These are phyloP conservation scores for Serendipita vermifera DNA, from an alignment of 768 basidiomycete genomes.

Conservation along the genomic window DNA sequence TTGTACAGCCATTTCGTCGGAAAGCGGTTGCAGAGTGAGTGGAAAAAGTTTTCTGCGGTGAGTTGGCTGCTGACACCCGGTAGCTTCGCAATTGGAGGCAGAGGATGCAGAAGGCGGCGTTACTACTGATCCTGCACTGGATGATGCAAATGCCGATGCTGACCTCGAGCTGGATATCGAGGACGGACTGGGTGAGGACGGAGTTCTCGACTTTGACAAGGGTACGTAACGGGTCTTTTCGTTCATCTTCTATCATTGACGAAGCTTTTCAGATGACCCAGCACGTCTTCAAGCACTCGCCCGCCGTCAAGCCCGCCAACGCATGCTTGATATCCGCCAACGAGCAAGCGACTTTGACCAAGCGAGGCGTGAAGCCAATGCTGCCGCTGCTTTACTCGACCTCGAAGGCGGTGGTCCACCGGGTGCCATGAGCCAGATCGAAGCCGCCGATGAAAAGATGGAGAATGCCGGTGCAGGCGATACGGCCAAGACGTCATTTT, in stretches of 20 bases:
- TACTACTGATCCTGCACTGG: neutral
- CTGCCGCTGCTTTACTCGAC: neutral
- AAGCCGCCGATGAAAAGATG: neutral
- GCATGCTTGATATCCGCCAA: constrained; percentile 61
- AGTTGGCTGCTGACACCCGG: constrained; percentile 12
- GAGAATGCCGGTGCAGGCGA: neutral
- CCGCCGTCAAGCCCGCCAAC: constrained; percentile 77
- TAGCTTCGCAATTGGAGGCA: constrained; percentile 61
- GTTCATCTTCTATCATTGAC: constrained; percentile 6
- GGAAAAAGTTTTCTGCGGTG: neutral
- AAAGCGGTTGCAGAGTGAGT: constrained; percentile 81
- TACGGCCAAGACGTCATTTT: neutral
- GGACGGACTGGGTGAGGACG: constrained; percentile 39
- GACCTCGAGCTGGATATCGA: constrained; percentile 26
- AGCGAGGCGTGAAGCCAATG: constrained; percentile 1
- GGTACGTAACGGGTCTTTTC: constrained; percentile 35
- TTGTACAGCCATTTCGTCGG: constrained; percentile 99
- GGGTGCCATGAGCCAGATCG: neutral
- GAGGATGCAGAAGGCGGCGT: constrained; percentile 38
- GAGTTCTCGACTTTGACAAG: constrained; percentile 81
- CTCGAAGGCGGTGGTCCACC: neutral
- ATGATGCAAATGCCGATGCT: constrained; percentile 5
- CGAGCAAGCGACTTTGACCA: constrained; percentile 73
- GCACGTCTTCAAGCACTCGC: constrained; percentile 79
- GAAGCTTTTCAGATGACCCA: constrained; percentile 52